These are phyloP conservation scores for Hagleromyces aurorensis DNA, from an alignment of 805 yeast genomes.

Conservation along the genomic window DNA sequence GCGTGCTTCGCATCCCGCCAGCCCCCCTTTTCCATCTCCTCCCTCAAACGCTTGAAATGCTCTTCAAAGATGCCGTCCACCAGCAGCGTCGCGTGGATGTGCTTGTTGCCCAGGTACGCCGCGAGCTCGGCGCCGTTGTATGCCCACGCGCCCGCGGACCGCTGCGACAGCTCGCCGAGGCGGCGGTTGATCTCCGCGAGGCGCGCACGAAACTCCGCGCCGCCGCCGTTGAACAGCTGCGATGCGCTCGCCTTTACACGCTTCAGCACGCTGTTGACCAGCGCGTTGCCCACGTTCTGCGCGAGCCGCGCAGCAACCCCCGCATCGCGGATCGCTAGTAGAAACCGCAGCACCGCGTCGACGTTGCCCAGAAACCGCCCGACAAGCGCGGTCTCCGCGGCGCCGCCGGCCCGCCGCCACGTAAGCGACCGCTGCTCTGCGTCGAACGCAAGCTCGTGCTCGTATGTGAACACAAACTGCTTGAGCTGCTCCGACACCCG, in stretches of 20 bases:
- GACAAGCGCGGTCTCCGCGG: too few species aligned
- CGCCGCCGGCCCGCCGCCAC: too few species aligned
- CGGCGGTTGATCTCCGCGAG: conserved; percentile 7
- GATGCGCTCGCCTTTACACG: conserved; percentile 19
- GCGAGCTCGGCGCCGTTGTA: conserved; percentile 14
- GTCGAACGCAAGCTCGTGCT: too few species aligned
- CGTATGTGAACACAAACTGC: conserved; percentile 13
- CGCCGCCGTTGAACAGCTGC: conserved; percentile 10
- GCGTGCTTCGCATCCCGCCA: conserved; percentile 21
- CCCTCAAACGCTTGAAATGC: conserved; percentile 6
- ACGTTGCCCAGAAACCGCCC: too few species aligned
- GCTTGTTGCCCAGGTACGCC: conserved; percentile 16
- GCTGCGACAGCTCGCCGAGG: conserved; percentile 9
- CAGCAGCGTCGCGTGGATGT: conserved; percentile 17
- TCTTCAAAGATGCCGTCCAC: conserved; percentile 22
- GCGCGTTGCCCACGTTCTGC: conserved; percentile 13
- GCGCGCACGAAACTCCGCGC: conserved; percentile 5
- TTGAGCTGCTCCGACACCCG: conserved; percentile 12
- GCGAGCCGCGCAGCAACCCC: too few species aligned
- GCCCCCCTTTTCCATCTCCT: conserved; percentile 4
- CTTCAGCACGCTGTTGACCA: conserved; percentile 21
- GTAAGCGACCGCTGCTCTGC: too few species aligned
- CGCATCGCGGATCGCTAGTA: too few species aligned
- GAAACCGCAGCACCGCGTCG: too few species aligned
- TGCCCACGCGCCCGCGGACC: conserved; percentile 7